Evolutionary conservation across 2,329 filamentous ascomycete species (phyloP).

Genomic region (Cadophora malorum): DNA sequence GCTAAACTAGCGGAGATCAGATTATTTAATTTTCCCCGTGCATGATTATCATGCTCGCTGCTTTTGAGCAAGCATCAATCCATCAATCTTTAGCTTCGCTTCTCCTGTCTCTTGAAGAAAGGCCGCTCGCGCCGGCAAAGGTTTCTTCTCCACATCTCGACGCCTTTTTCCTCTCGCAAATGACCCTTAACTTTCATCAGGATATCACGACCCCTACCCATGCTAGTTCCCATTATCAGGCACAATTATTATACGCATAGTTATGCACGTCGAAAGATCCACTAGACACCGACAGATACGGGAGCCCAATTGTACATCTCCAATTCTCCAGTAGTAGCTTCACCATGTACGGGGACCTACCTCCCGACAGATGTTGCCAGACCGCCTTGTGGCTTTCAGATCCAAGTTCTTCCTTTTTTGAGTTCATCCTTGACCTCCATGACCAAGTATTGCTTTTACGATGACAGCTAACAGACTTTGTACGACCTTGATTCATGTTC

Average conservation of each 20-base stretch:
- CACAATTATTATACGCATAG: conserved; percentile 9
- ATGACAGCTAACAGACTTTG: not conserved
- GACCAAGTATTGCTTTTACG: not conserved
- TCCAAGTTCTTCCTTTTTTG: not conserved
- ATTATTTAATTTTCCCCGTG: not conserved
- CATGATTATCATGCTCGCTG: not conserved
- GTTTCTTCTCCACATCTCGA: conserved; percentile 1
- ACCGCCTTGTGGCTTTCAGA: not conserved
- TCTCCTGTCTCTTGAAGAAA: not conserved
- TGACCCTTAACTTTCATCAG: not conserved
- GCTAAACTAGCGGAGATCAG: conserved; percentile 5
- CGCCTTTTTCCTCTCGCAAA: not conserved
- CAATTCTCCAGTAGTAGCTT: too few relatives aligned
- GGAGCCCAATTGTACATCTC: not conserved
- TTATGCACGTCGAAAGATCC: not conserved
- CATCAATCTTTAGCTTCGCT: not conserved
- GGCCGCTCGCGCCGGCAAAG: not conserved
- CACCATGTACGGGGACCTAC: too few relatives aligned
- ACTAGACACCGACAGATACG: not conserved
- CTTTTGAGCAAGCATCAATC: not conserved
- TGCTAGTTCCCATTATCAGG: not conserved
- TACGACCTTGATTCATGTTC: not conserved
- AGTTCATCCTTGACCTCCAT: not conserved
- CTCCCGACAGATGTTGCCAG: not conserved
- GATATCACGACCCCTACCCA: not conserved